These are phyloP conservation scores for Aspergillus awamori DNA, from an alignment of 2,329 filamentous ascomycete species.

Conservation along the genomic window DNA sequence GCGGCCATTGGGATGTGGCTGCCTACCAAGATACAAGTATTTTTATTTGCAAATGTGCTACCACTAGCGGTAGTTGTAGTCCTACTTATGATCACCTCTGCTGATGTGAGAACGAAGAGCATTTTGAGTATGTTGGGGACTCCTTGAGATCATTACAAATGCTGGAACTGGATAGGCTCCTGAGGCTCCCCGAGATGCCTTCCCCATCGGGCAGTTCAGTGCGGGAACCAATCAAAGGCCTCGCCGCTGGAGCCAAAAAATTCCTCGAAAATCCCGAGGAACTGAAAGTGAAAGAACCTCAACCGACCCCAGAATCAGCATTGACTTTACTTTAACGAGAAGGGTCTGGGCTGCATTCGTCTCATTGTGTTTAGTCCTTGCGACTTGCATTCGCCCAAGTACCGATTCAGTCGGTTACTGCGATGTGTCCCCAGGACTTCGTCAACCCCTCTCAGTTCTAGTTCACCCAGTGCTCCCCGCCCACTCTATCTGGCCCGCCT, in stretches of 20 bases:
- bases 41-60: too few relatives aligned
- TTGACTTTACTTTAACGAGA: background rate
- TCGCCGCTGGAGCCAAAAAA: background rate
- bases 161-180: background rate
- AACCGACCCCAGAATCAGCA: background rate
- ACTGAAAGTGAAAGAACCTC: background rate
- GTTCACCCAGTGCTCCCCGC: conserved; percentile 4
- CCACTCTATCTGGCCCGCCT: conserved; percentile 5
- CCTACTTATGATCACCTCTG: too few relatives aligned
- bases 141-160: background rate
- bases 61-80: too few relatives aligned
- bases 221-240: conserved; percentile 11
- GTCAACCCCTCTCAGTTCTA: background rate
- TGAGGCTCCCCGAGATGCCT: background rate
- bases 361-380: background rate
- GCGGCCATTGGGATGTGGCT: too few relatives aligned
- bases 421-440: background rate
- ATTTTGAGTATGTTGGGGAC: too few relatives aligned
- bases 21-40: too few relatives aligned
- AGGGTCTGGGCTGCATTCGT: background rate
- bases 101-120: too few relatives aligned
- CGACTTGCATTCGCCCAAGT: background rate
- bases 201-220: background rate
- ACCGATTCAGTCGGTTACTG: background rate
- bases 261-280: background rate